Evolutionary conservation across 176 grass and related monocot species (phyloP).

Genomic region (Oryza australiensis): DNA sequence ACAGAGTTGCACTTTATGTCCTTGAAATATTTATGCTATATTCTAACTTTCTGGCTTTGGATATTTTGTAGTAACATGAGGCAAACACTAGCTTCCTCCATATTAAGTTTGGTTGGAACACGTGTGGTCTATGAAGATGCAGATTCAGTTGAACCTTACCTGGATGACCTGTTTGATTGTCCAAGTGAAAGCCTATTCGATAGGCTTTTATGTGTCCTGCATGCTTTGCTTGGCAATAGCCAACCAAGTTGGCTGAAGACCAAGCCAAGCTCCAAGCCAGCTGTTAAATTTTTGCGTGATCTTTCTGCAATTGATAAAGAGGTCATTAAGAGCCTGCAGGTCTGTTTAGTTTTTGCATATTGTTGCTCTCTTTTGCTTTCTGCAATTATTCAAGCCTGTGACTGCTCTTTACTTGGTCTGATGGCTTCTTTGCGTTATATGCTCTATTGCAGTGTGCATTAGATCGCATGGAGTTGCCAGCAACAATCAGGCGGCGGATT

Average conservation of each 20-base stretch:
- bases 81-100: constrained; percentile 74
- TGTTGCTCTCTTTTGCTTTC: background rate
- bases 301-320: constrained; percentile 82
- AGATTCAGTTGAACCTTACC: constrained; percentile 58
- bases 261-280: constrained; percentile 56
- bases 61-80: constrained; percentile 69
- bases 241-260: constrained; percentile 97
- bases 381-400: background rate
- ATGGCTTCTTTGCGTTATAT: background rate
- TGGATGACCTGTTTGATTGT: constrained; percentile 54
- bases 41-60: background rate
- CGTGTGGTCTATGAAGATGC: constrained; percentile 90
- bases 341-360: constrained; percentile 37
- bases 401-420: background rate
- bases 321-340: constrained; percentile 76
- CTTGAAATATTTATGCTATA: background rate
- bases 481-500: constrained; percentile 74
- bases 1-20: background rate
- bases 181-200: constrained; percentile 84
- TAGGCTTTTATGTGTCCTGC: constrained; percentile 81
- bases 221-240: constrained; percentile 85
- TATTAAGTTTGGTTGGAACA: constrained; percentile 72
- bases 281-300: constrained; percentile 57
- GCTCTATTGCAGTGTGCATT: constrained; percentile 55
- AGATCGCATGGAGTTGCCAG: constrained; percentile 81